These are phyloP conservation scores for Monosporascus sp. DNA, from an alignment of 2,329 filamentous ascomycete species.

Conservation along the genomic window DNA sequence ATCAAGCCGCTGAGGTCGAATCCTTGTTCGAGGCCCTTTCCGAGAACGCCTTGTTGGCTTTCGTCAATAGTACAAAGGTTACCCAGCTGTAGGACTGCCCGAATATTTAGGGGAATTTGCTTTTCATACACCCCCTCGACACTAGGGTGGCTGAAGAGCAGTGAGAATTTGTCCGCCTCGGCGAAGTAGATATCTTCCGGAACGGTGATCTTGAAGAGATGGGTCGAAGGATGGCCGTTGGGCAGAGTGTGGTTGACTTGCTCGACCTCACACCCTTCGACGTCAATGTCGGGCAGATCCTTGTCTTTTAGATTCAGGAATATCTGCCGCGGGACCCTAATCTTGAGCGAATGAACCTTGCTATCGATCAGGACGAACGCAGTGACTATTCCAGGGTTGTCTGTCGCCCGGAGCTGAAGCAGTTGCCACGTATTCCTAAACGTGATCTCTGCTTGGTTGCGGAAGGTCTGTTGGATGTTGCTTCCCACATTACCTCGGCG, in stretches of 20 bases:
- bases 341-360: slow-evolving; percentile 81
- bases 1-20: slow-evolving; percentile 80
- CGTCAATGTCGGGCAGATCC: slow-evolving; percentile 81
- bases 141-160: slow-evolving; percentile 85
- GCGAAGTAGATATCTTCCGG: slow-evolving; percentile 81
- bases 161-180: slow-evolving; percentile 74
- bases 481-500: slow-evolving; percentile 60
- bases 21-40: slow-evolving; percentile 86
- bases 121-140: slow-evolving; percentile 98
- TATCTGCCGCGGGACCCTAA: slow-evolving; percentile 82
- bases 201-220: slow-evolving; percentile 91
- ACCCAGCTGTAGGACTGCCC: slow-evolving; percentile 83
- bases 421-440: slow-evolving; percentile 96
- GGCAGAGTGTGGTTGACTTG: slow-evolving; percentile 91
- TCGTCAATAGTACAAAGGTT: slow-evolving; percentile 93
- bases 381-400: slow-evolving; percentile 77
- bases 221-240: slow-evolving; percentile 88
- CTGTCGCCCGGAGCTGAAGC: slow-evolving; percentile 76
- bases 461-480: slow-evolving; percentile 67
- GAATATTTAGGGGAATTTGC: slow-evolving; percentile 78
- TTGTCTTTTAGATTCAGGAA: slow-evolving; percentile 88
- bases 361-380: slow-evolving; percentile 91
- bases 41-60: slow-evolving; percentile 80
- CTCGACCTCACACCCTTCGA: slow-evolving; percentile 81
- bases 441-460: slow-evolving; percentile 83